Base-by-base conservation (phyloP, 2,329 filamentous ascomycete genomes). In the Aspergillus luchuensis region DNA sequence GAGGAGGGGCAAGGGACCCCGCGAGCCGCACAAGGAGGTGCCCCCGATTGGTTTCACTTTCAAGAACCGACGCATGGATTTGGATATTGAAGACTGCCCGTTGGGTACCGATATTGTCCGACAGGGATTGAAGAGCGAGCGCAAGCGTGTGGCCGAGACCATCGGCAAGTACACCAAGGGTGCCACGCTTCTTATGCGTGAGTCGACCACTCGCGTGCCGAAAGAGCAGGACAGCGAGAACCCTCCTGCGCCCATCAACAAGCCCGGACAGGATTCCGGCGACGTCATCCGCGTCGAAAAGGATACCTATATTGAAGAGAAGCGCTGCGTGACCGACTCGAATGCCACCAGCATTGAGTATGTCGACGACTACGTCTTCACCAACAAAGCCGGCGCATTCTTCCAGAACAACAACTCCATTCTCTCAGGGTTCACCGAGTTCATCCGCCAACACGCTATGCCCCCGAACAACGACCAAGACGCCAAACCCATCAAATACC, bases 321-420 rank as follows among this genome's bases (percentile, higher is more conserved):
- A 98, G 77, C 90, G 88, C 3, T 98, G 91, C 81, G 87, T 96
- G 67, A 97, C 93, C 4, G 88, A 97, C 78, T 86, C 87, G 74
- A 96, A 94, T 66, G 89, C 85, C 65, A 90, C 84, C 54, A 89
- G 91, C 3, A 93, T 90, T 30, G 95, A 99, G 77, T 97, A 96
- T 78, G 86, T 99, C 64, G 91, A 89, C 72, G 80, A 87, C 75
- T 95, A 90, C 80, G 82, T 88, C 72, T 97, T 99, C 80, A 89
- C 89, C 74, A 98, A 96, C 80, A 91, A 91, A 2, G 95, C 95
- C 10, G 93, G 93, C 61, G 88, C 91, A 56, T 99, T 99, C 81
- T 99, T 99, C 85, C 95, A 99, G 74, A 99, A 99, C 84, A 99
- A 99, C 85, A 98, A 98, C 82, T 96, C 92, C 58, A 98, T 99